A percentile compares a stretch with the other conserved stretches of the same genome.
Evolutionary conservation across 164 flowering plant genomes (phyloP).

Genomic region (Piper longum): DNA sequence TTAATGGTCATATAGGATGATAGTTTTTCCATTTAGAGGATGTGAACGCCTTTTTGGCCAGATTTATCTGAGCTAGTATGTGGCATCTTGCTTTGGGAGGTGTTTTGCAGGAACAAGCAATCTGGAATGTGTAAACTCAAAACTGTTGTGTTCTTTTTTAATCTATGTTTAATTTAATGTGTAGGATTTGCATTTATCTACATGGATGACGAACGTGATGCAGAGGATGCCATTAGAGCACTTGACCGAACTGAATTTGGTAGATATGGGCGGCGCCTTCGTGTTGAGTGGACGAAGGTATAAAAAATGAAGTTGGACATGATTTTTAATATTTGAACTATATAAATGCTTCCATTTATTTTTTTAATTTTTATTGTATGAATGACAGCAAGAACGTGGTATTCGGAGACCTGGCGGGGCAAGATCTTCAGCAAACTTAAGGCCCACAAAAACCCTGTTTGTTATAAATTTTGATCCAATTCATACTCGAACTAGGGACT

Average conservation of each 20-base stretch:
- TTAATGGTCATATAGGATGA: constrained; percentile 42
- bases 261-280: constrained; percentile 81
- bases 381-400: constrained; percentile 80
- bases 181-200: constrained; percentile 94
- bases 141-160: background rate
- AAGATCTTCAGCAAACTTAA: constrained; percentile 44
- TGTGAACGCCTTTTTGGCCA: constrained; percentile 6
- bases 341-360: background rate
- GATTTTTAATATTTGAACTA: background rate
- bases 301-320: background rate
- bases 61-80: background rate
- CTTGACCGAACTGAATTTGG: constrained; percentile 86
- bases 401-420: constrained; percentile 41
- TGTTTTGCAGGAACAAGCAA: background rate
- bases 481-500: constrained; percentile 64
- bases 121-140: background rate
- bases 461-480: constrained; percentile 87
- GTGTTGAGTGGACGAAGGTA: constrained; percentile 99
- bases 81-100: background rate
- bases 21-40: constrained; percentile 31
- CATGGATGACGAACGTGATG: constrained; percentile 98
- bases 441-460: constrained; percentile 85
- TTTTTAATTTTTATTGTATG: background rate
- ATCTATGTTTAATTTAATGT: constrained; percentile 4
- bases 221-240: constrained; percentile 82